A percentile compares a stretch with the other conserved stretches of the same genome.
Conservation (phyloP, 1,284 basidiomycete species). For the Retiboletus flavoniger region DNA sequence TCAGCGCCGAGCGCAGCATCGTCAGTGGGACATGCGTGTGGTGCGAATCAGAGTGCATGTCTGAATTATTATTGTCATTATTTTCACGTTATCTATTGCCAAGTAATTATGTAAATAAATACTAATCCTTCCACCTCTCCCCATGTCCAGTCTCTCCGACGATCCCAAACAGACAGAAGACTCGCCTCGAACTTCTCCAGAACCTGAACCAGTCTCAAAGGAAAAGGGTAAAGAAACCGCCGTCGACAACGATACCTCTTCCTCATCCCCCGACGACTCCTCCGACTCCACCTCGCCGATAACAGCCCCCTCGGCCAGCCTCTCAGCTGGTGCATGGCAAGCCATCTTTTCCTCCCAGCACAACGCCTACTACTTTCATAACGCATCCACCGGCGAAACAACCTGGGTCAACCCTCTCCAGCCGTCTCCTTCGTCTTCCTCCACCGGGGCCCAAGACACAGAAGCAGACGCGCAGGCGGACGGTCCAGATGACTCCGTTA, state of each 20-base stretch:
- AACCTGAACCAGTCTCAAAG: background rate
- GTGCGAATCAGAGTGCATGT: conserved; percentile 4
- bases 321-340: conserved; percentile 63
- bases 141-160: conserved; percentile 13
- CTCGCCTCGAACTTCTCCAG: conserved; percentile 1
- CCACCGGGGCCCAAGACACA: conserved; percentile 7
- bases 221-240: conserved; percentile 6
- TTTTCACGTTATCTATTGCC: background rate
- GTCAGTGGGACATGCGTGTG: conserved; percentile 18
- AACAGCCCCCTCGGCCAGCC: conserved; percentile 16
- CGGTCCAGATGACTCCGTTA: background rate
- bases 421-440: conserved; percentile 29
- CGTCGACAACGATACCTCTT: background rate
- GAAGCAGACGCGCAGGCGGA: conserved; percentile 1
- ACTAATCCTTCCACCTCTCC: background rate
- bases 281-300: conserved; percentile 7
- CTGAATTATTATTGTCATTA: conserved; percentile 6
- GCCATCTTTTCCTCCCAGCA: conserved; percentile 81
- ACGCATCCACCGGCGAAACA: conserved; percentile 74
- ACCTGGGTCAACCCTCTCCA: conserved; percentile 87
- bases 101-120: background rate
- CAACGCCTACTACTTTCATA: conserved; percentile 89
- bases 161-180: conserved; percentile 2
- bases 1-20: conserved; percentile 51
- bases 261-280: conserved; percentile 5